Evolutionary conservation across 2,329 filamentous ascomycete species (phyloP), one percentile per base, ranked within the genome.

Genomic region (Ceratocystiopsis minuta): DNA sequence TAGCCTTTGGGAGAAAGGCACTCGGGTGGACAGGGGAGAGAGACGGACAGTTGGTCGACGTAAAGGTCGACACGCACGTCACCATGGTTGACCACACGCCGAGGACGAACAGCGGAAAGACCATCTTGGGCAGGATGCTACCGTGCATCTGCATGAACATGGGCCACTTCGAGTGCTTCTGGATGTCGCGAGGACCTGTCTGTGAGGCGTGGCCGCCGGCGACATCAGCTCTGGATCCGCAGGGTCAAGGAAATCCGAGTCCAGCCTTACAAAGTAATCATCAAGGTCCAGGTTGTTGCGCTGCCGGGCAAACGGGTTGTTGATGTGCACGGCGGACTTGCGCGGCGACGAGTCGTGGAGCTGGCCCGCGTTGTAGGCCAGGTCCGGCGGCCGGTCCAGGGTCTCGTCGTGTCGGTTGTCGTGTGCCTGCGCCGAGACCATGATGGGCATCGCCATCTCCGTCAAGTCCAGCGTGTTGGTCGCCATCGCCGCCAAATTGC

Each of bases 111-210:
- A 87, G 57, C 0, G 81, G 81, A 6, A 87, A 54, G 32, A 86
- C 71, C 76, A 87, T 76, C 54, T 81, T 78, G 13, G 82, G 82
- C 32, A 55, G 41, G 44, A 82, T 76, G 51, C 76, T 82, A 50
- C 82, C 82, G 54, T 85, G 80, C 60, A 87, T 67, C 48, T 80
- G 78, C 52, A 87, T 59, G 55, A 86, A 84, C 50, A 77, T 70
- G 10, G 82, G 81, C 69, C 80, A 79, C 68, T 83, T 86, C 20
- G 80, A 85, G 57, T 86, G 80, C 51, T 75, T 74, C 43, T 75
- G 66, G 46, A 81, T 70, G 57, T 85, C 76, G 15, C 49, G 46
- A 43, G 82, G 82, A 14, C 73, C 74, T 15, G 56, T 57, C 62
- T 64, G 16, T 16, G 24, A 10, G 24, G 24, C 24, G 24, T 20